Percentiles rank a stretch among this genome's conserved stretches.
Conservation (phyloP, 1,284 basidiomycete species). For the Cutaneotrichosporon sp. region DNA sequence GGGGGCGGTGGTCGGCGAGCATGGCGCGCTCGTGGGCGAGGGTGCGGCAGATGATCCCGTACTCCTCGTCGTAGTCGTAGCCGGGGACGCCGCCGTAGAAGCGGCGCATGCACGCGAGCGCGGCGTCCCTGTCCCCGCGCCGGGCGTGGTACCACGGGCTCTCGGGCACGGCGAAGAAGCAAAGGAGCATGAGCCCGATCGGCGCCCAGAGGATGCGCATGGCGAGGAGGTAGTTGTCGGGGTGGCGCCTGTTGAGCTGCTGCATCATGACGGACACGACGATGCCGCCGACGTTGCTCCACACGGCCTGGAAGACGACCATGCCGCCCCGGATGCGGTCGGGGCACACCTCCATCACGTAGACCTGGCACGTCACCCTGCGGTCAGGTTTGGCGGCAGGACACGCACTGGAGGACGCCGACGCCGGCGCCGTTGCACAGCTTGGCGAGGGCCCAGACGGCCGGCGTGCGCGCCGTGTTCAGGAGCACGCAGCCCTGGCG, state of each 20-base stretch:
- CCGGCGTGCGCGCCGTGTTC: slow-evolving; percentile 13
- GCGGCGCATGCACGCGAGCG: too few species aligned
- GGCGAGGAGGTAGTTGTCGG: slow-evolving; percentile 19
- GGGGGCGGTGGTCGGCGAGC: slow-evolving; percentile 3
- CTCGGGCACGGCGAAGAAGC: too few species aligned
- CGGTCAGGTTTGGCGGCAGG: too few species aligned
- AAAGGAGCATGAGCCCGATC: slow-evolving; percentile 20
- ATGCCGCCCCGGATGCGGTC: slow-evolving; percentile 16
- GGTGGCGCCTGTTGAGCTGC: slow-evolving; percentile 16
- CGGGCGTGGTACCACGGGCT: too few species aligned
- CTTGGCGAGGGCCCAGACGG: slow-evolving; percentile 17
- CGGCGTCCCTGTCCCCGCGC: too few species aligned
- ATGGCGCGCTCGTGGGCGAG: slow-evolving; percentile 26
- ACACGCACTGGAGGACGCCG: slow-evolving; percentile 18
- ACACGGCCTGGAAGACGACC: slow-evolving; percentile 11
- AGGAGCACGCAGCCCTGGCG: slow-evolving; percentile 23
- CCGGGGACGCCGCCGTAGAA: too few species aligned
- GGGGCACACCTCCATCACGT: slow-evolving; percentile 22
- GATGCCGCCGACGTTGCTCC: background rate
- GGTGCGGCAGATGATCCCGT: too few species aligned
- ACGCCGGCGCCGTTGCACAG: slow-evolving; percentile 24
- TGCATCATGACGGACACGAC: slow-evolving; percentile 20
- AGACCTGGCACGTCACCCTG: slow-evolving; percentile 18
- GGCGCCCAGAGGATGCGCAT: slow-evolving; percentile 22
- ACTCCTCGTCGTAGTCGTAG: too few species aligned